A percentile compares a stretch with the other conserved stretches of the same genome.
Conservation (phyloP, 805 yeast genomes). For the Wickerhamomyces hampshirensis region DNA sequence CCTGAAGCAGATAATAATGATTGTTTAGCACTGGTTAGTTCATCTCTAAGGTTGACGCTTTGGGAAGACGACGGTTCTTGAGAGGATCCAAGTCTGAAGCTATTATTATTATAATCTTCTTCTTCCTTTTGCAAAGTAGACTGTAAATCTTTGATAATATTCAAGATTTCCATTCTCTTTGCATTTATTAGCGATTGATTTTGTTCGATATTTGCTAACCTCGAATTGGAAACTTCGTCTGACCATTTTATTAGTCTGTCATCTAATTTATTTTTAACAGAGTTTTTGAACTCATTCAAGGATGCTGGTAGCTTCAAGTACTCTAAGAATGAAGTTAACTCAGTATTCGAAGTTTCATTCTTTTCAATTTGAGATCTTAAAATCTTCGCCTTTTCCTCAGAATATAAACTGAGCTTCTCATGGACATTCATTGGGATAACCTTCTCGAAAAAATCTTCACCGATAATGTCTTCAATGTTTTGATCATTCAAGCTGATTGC, state of each 20-base stretch:
- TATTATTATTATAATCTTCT: slow-evolving; percentile 28
- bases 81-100: slow-evolving; percentile 29
- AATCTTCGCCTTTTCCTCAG: slow-evolving; percentile 81
- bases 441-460: slow-evolving; percentile 60
- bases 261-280: slow-evolving; percentile 24
- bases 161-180: slow-evolving; percentile 34
- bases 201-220: slow-evolving; percentile 27
- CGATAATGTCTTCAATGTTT: slow-evolving; percentile 38
- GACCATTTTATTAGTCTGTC: slow-evolving; percentile 28
- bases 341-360: slow-evolving; percentile 74
- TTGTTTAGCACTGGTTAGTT: slow-evolving; percentile 51
- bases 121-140: slow-evolving; percentile 29
- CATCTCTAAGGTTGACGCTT: slow-evolving; percentile 46
- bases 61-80: slow-evolving; percentile 32
- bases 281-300: slow-evolving; percentile 45
- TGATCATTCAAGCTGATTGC: slow-evolving; percentile 47
- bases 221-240: slow-evolving; percentile 21
- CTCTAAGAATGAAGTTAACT: slow-evolving; percentile 73
- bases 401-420: slow-evolving; percentile 79
- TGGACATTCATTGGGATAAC: slow-evolving; percentile 85
- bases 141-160: slow-evolving; percentile 33
- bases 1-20: slow-evolving; percentile 56
- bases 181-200: slow-evolving; percentile 25
- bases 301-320: slow-evolving; percentile 72
- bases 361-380: slow-evolving; percentile 70